Evolutionary conservation across 1,284 basidiomycete species (phyloP), one percentile per base, ranked within the genome.

Genomic region (Ganoderma leucocontextum): DNA sequence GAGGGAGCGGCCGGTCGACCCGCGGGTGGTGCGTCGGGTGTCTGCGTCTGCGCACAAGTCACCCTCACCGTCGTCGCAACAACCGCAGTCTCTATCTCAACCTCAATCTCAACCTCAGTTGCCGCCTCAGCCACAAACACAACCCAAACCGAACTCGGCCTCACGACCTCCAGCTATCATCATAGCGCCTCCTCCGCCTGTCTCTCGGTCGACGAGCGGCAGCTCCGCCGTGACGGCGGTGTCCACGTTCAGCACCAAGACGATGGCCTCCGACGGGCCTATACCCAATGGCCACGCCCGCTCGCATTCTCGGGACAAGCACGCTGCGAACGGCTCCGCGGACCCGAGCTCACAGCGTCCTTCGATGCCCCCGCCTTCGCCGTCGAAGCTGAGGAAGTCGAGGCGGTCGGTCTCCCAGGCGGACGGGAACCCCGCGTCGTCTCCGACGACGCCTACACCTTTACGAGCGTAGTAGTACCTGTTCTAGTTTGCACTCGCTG

Each of bases 21-120:
- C 83, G 33, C 81, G 89, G 68, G 80, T 91, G 58, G 84, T 91
- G 67, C 82, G 87, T 72, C 90, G 84, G 67, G 89, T 90, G 19
- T 86, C 81, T 12, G 82, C 87, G 33, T 63, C 62, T 29, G 62
- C 38, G 9, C 52, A 47, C 12, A 60, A 60, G 12, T n/a, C n/a
- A n/a, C 78, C 77, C 19, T 68, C 75, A 63, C 71, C 77, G 35
- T 41, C 61, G 39, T 19, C 35, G 17, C 58, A 59, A n/a, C 36
- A 22, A 41, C n/a, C 38, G 19, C 58, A 38, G 10, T 39, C 35
- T 38, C 39, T n/a, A 22, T 41, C 52, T 53, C 7, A 63, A 17
- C 42, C 39, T n/a, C 25, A 49, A 17, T 44, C 53, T 25, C 36
- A 39, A 35, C 38, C 52, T 15, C 59, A 60, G 39, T n/a, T 49